These are phyloP conservation scores for Iris pallida DNA, from an alignment of 116 monocot genomes.

Conservation along the genomic window DNA sequence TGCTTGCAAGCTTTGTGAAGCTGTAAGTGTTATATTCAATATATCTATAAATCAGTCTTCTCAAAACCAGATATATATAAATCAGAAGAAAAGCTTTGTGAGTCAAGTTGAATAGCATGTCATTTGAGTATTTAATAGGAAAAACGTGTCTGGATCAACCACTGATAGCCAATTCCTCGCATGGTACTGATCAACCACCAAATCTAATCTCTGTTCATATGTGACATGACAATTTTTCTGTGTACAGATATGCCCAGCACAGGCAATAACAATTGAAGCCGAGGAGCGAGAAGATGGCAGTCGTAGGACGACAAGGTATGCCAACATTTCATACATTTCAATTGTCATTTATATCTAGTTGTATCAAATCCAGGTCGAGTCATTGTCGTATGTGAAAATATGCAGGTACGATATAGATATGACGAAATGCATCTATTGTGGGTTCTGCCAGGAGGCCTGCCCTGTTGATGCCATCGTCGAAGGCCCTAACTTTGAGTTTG, in stretches of 20 bases:
- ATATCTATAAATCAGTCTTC: too few species aligned
- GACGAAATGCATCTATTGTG: slow-evolving; percentile 98
- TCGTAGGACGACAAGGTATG: slow-evolving; percentile 81
- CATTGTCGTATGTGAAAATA: not conserved
- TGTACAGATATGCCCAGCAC: slow-evolving; percentile 86
- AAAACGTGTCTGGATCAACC: not conserved
- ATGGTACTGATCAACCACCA: too few species aligned
- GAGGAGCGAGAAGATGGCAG: slow-evolving; percentile 97
- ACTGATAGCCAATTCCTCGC: not conserved
- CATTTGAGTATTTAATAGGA: too few species aligned
- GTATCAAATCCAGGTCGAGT: too few species aligned
- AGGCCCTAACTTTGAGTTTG: slow-evolving; percentile 96
- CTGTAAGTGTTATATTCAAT: slow-evolving; percentile 44
- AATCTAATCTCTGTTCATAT: not conserved
- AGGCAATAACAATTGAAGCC: slow-evolving; percentile 97
- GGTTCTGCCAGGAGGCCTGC: slow-evolving; percentile 96
- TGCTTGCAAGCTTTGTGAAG: slow-evolving; percentile 98
- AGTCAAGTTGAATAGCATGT: too few species aligned
- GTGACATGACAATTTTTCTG: not conserved
- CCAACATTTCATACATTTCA: not conserved
- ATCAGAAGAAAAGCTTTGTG: too few species aligned
- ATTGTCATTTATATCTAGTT: not conserved
- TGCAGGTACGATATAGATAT: slow-evolving; percentile 91
- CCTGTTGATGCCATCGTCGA: slow-evolving; percentile 97
- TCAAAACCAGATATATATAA: too few species aligned